Percentiles rank a stretch among this genome's conserved stretches.
Conservation (phyloP, 1,284 basidiomycete genomes). For the Lentinus polychrous region DNA sequence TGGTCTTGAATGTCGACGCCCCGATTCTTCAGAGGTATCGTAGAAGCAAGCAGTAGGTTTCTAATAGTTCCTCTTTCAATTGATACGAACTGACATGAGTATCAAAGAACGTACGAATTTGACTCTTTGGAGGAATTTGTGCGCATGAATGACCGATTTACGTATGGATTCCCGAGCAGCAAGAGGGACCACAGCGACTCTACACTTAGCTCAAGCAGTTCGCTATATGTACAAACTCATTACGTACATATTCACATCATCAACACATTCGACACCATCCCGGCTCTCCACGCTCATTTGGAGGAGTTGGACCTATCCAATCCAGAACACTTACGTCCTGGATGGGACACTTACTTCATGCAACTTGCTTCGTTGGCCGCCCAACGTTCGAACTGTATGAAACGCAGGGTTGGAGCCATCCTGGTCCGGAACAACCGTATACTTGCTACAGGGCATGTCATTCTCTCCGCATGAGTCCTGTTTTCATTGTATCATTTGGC, state of each 20-base stretch:
- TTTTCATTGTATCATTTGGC: slow-evolving; percentile 1
- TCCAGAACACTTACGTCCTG: slow-evolving; percentile 71
- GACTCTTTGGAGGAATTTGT: neutral
- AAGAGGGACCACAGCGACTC: too few relatives aligned
- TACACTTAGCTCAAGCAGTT: too few relatives aligned
- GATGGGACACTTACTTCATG: slow-evolving; percentile 97
- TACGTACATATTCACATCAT: slow-evolving; percentile 56
- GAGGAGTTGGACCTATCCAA: slow-evolving; percentile 65
- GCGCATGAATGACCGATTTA: neutral
- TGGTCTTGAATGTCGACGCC: slow-evolving; percentile 83
- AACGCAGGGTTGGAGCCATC: slow-evolving; percentile 90
- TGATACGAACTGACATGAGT: neutral
- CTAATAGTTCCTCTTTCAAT: neutral
- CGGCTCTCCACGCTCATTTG: slow-evolving; percentile 57
- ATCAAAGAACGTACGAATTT: too few relatives aligned
- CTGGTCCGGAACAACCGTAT: slow-evolving; percentile 85
- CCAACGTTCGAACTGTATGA: slow-evolving; percentile 94
- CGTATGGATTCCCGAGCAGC: neutral
- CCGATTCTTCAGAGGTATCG: slow-evolving; percentile 61
- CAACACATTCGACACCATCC: slow-evolving; percentile 61
- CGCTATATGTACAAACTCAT: neutral
- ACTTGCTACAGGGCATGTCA: slow-evolving; percentile 77
- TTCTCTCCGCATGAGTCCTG: neutral
- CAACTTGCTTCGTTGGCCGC: slow-evolving; percentile 85
- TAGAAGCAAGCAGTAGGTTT: slow-evolving; percentile 42